Percentiles rank a stretch among this genome's conserved stretches.
phyloP scores from a whole-genome alignment of 176 grass and related monocot genomes.

The bread wheat (Triticum aestivum) region DNA sequence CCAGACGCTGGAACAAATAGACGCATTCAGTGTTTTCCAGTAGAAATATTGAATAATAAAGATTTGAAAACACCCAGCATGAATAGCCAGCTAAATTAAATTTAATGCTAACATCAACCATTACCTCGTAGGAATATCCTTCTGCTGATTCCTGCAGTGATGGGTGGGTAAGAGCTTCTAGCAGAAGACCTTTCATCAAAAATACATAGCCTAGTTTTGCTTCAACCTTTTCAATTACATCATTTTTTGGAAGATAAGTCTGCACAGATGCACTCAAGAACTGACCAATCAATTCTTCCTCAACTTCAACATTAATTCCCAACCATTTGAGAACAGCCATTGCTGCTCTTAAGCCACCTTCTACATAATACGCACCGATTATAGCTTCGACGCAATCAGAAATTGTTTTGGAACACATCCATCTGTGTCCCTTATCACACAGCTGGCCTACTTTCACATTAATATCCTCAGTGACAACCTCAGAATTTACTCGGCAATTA shows the following conservation, averaged over 20 bases:
- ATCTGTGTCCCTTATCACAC: slow-evolving; percentile 86
- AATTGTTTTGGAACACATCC: slow-evolving; percentile 97
- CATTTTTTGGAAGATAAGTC: slow-evolving; percentile 49
- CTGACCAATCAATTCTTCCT: slow-evolving; percentile 54
- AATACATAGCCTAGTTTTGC: slow-evolving; percentile 70
- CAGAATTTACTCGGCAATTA: slow-evolving; percentile 47
- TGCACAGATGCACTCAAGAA: slow-evolving; percentile 54
- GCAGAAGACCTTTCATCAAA: slow-evolving; percentile 61
- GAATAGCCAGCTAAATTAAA: slow-evolving; percentile 24
- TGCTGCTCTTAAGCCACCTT: slow-evolving; percentile 67
- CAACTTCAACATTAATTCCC: slow-evolving; percentile 52
- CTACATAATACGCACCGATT: slow-evolving; percentile 91
- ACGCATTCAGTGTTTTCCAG: not conserved
- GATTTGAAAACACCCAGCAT: slow-evolving; percentile 21
- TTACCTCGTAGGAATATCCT: slow-evolving; percentile 79
- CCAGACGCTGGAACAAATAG: slow-evolving; percentile 62
- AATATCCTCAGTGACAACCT: slow-evolving; percentile 39
- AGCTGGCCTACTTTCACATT: slow-evolving; percentile 68
- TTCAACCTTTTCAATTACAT: slow-evolving; percentile 71
- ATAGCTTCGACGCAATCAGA: slow-evolving; percentile 89
- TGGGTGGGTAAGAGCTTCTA: slow-evolving; percentile 82
- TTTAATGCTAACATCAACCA: slow-evolving; percentile 14
- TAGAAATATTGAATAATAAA: slow-evolving; percentile 25
- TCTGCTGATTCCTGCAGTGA: slow-evolving; percentile 69
- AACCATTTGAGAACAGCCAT: slow-evolving; percentile 81